A percentile compares a stretch with the other conserved stretches of the same genome.
These are phyloP conservation scores for Alternaria dauci DNA, from an alignment of 2,329 filamentous ascomycete species.

Conservation along the genomic window DNA sequence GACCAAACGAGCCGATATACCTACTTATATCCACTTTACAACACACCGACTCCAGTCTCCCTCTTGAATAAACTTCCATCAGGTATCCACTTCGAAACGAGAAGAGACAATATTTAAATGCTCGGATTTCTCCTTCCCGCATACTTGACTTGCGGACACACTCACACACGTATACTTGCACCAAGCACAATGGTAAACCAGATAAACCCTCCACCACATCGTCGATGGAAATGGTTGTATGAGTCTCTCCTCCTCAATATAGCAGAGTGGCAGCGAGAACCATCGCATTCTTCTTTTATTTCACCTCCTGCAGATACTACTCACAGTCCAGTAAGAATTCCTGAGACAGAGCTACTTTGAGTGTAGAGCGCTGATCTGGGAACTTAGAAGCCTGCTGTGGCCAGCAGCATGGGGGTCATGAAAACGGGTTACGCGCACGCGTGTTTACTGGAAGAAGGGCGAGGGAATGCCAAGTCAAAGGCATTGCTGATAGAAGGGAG, in stretches of 20 bases:
- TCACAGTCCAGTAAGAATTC: too few relatives aligned
- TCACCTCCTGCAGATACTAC: neutral
- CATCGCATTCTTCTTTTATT: neutral
- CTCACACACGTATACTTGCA: neutral
- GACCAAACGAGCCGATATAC: neutral
- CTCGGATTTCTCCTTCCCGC: constrained; percentile 3
- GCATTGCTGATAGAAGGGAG: neutral
- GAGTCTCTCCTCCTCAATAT: neutral
- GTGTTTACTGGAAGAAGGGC: constrained; percentile 28
- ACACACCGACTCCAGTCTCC: neutral
- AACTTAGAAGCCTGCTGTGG: neutral
- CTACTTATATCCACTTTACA: neutral
- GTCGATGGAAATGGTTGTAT: neutral
- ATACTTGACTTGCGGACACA: neutral
- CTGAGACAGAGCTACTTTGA: neutral
- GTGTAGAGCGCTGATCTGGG: neutral
- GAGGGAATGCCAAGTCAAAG: neutral
- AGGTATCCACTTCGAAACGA: neutral
- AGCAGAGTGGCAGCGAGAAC: constrained; percentile 1
- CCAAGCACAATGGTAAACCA: neutral
- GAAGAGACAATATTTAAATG: neutral
- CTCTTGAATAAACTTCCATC: neutral
- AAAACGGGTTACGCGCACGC: constrained; percentile 17
- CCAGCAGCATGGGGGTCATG: neutral
- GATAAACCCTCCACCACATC: neutral